These are phyloP conservation scores for Aspergillus asperescens DNA, from an alignment of 495 filamentous ascomycete species.

Conservation along the genomic window DNA sequence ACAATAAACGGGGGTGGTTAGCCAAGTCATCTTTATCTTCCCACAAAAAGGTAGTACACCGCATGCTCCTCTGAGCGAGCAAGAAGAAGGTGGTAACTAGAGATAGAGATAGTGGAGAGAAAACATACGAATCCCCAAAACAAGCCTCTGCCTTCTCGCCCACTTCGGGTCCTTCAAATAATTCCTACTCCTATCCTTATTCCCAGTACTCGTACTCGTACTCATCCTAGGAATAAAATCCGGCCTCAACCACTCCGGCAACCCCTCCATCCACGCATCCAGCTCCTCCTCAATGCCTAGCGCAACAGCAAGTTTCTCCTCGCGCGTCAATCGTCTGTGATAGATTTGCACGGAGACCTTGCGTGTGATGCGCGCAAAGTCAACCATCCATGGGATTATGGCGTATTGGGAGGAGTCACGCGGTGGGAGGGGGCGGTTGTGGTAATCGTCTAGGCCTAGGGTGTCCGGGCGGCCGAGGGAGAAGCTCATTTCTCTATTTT, in stretches of 20 bases:
- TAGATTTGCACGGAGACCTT: constrained; percentile 41
- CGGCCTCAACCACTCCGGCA: constrained; percentile 34
- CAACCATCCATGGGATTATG: constrained; percentile 42
- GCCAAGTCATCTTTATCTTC: too few relatives aligned
- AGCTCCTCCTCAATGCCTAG: constrained; percentile 36
- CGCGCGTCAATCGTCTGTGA: constrained; percentile 34
- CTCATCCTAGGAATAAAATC: constrained; percentile 26
- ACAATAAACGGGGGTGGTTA: too few relatives aligned
- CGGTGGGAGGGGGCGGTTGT: constrained; percentile 35
- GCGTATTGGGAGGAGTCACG: constrained; percentile 37
- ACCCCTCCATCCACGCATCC: constrained; percentile 31
- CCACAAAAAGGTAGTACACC: too few relatives aligned
- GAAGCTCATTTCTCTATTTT: constrained; percentile 39
- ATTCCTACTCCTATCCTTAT: constrained; percentile 8
- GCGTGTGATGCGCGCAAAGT: constrained; percentile 38
- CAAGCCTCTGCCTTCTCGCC: constrained; percentile 35
- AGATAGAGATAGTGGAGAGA: not conserved
- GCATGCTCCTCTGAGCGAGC: too few relatives aligned
- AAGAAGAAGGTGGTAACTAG: too few relatives aligned
- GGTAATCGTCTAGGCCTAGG: constrained; percentile 41
- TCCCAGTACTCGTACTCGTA: not conserved
- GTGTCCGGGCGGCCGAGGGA: constrained; percentile 40
- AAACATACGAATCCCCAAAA: constrained; percentile 34
- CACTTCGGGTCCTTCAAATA: constrained; percentile 38
- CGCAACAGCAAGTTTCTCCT: constrained; percentile 35